A percentile compares a stretch with the other conserved stretches of the same genome.
These are phyloP conservation scores for Hypomontagnella submonticulosa DNA, from an alignment of 495 filamentous ascomycete genomes.

Conservation along the genomic window DNA sequence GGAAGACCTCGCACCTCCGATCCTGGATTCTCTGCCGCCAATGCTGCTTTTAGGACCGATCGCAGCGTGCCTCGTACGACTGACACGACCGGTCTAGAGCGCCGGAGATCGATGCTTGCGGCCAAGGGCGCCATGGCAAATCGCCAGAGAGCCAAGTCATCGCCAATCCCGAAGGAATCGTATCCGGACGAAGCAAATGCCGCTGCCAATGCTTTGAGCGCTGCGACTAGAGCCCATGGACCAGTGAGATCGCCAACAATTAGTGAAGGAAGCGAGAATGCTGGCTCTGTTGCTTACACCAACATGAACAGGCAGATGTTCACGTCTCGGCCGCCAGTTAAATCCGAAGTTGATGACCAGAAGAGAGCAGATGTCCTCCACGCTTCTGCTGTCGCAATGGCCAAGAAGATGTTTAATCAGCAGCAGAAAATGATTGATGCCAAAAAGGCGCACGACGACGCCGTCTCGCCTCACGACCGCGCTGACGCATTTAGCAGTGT, in stretches of 20 bases:
- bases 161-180: slow-evolving; percentile 59
- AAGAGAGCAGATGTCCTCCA: slow-evolving; percentile 75
- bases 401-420: slow-evolving; percentile 80
- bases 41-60: slow-evolving; percentile 60
- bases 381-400: slow-evolving; percentile 88
- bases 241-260: slow-evolving; percentile 49
- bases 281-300: slow-evolving; percentile 58
- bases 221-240: slow-evolving; percentile 69
- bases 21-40: slow-evolving; percentile 69
- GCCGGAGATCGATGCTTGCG: slow-evolving; percentile 72
- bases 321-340: slow-evolving; percentile 77
- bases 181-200: slow-evolving; percentile 71
- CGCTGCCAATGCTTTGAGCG: slow-evolving; percentile 71
- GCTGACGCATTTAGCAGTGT: slow-evolving; percentile 42
- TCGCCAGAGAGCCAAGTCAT: slow-evolving; percentile 73
- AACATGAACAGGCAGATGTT: slow-evolving; percentile 73
- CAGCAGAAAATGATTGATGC: slow-evolving; percentile 68
- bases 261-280: slow-evolving; percentile 40
- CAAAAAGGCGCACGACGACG: slow-evolving; percentile 48
- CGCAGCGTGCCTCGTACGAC: slow-evolving; percentile 22
- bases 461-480: slow-evolving; percentile 43
- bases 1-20: slow-evolving; percentile 48
- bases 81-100: slow-evolving; percentile 40
- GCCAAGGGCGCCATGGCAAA: slow-evolving; percentile 78
- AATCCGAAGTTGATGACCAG: slow-evolving; percentile 77